A percentile compares a stretch with the other conserved stretches of the same genome.
Evolutionary conservation across 148 eudicot genomes (phyloP).

Genomic region (Dianthus caryophyllus): DNA sequence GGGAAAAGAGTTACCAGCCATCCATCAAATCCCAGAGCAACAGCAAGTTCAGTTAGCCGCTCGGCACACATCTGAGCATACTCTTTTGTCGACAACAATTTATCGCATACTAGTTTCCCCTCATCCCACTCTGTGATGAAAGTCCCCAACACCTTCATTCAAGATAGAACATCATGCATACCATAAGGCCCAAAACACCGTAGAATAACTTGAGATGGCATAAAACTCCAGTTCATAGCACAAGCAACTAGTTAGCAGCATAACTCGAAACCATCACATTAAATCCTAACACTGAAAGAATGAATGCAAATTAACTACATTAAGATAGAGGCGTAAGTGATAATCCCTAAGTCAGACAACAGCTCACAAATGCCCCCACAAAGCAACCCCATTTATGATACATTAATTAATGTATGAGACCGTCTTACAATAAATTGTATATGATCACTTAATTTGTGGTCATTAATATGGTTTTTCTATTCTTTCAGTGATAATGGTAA

Average conservation of each 20-base stretch:
- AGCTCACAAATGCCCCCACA: background rate
- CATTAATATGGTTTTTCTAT: too few relatives aligned
- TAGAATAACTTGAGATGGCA: background rate
- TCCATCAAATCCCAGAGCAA: conserved; percentile 86
- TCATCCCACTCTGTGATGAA: conserved; percentile 91
- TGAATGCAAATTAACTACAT: background rate
- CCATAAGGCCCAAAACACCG: background rate
- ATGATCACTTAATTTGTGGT: too few relatives aligned
- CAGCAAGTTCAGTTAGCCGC: conserved; percentile 77
- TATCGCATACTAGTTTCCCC: conserved; percentile 47
- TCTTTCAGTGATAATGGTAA: too few relatives aligned
- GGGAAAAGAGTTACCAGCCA: conserved; percentile 69
- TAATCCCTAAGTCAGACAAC: background rate
- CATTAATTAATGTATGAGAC: too few relatives aligned
- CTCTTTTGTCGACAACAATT: conserved; percentile 53
- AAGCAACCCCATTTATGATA: too few relatives aligned
- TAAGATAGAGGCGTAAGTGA: background rate
- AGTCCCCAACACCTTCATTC: conserved; percentile 79
- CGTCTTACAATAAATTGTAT: too few relatives aligned
- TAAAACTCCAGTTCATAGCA: background rate
- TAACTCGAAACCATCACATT: background rate
- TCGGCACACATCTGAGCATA: conserved; percentile 80
- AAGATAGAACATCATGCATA: conserved; percentile 6
- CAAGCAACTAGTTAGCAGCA: background rate
- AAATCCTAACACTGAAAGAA: background rate